Evolutionary conservation across 306 rosid genomes (phyloP).

Genomic region (Hippophae rhamnoides): DNA sequence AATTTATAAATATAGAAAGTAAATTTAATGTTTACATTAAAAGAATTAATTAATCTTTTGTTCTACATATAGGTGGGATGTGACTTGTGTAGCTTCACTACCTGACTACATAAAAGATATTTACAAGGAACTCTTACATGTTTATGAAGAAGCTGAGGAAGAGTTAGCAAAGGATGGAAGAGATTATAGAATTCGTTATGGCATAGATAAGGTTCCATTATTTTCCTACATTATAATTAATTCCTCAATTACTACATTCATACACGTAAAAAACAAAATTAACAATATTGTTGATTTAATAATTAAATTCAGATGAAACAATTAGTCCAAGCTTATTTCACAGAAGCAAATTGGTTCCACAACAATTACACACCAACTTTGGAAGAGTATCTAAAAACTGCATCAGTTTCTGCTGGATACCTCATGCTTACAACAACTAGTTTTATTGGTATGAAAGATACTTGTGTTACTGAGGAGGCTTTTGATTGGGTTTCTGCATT

Average conservation of each 20-base stretch:
- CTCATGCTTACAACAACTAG: background rate
- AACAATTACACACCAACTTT: constrained; percentile 23
- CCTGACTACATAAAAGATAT: constrained; percentile 12
- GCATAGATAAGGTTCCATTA: background rate
- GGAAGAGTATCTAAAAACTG: constrained; percentile 18
- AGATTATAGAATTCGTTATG: constrained; percentile 3
- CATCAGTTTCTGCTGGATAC: background rate
- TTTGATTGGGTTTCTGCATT: too few relatives aligned
- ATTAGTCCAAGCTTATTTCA: constrained; percentile 15
- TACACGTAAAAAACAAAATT: background rate
- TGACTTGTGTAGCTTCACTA: background rate
- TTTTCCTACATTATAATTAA: too few relatives aligned
- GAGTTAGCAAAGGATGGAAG: constrained; percentile 7
- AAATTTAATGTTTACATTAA: too few relatives aligned
- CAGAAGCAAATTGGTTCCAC: constrained; percentile 32
- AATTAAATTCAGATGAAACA: constrained; percentile 12
- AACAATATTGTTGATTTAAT: too few relatives aligned
- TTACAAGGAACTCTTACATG: constrained; percentile 3
- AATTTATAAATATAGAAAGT: too few relatives aligned
- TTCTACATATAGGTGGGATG: constrained; percentile 8
- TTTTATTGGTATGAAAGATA: background rate
- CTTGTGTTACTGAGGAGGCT: too few relatives aligned
- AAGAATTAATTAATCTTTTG: background rate
- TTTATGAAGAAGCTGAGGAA: constrained; percentile 18
- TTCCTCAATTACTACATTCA: background rate